Evolutionary conservation across 805 yeast species (phyloP).

Genomic region (Saccharomycopsis sp.): DNA sequence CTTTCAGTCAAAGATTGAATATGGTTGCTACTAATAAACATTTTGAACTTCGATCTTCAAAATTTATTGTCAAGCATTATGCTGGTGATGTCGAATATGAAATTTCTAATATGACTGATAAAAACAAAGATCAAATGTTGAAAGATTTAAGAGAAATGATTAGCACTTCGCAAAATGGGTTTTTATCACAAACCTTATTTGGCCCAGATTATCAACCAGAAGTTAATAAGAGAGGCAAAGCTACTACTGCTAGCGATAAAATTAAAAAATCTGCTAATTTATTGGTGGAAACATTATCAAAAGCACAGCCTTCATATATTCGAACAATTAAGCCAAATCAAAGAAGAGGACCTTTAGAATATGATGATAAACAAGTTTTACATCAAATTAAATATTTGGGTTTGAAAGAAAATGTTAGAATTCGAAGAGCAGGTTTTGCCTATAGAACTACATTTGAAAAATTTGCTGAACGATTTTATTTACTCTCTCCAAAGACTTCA

Average conservation of each 20-base stretch:
- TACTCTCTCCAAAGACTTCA: conserved; percentile 81
- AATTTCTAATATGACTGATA: conserved; percentile 85
- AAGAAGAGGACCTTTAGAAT: conserved; percentile 83
- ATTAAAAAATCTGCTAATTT: conserved; percentile 88
- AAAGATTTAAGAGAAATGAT: conserved; percentile 80
- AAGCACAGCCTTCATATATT: conserved; percentile 91
- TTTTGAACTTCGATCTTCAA: conserved; percentile 80
- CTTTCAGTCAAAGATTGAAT: conserved; percentile 85
- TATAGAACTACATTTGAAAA: conserved; percentile 95
- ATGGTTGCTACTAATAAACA: conserved; percentile 78
- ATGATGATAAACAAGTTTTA: conserved; percentile 79
- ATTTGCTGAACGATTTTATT: conserved; percentile 88
- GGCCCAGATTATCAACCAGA: conserved; percentile 56
- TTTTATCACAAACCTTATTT: conserved; percentile 30
- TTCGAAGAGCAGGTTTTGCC: conserved; percentile 98
- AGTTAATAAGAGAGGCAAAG: conserved; percentile 66
- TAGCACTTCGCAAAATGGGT: conserved; percentile 61
- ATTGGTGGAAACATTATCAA: conserved; percentile 80
- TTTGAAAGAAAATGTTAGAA: conserved; percentile 91
- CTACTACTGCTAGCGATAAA: conserved; percentile 95
- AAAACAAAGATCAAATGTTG: conserved; percentile 90
- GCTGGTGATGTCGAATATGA: conserved; percentile 98
- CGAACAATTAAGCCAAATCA: conserved; percentile 98
- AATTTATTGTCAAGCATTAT: conserved; percentile 89
- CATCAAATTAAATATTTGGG: conserved; percentile 96